Evolutionary conservation across 1,139 yeast genomes (phyloP).

Genomic region (Blastobotrys indianensis): DNA sequence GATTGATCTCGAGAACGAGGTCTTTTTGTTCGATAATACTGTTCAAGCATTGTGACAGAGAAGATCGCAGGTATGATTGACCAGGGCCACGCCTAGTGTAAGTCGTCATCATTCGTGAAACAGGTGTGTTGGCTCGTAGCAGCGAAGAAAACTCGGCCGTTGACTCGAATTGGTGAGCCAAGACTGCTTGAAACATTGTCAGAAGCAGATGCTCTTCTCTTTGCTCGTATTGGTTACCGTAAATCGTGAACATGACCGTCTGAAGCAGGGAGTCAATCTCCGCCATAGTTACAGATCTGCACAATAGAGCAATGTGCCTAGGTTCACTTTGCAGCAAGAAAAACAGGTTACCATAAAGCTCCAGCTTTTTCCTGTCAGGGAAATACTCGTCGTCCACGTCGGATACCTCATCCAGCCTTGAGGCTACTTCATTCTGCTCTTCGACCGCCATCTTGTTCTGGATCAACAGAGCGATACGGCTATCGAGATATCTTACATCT

Average conservation of each 20-base stretch:
- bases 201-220: conserved; percentile 39
- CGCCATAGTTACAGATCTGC: conserved; percentile 35
- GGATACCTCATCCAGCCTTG: conserved; percentile 28
- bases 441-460: conserved; percentile 39
- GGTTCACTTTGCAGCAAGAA: conserved; percentile 39
- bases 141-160: conserved; percentile 37
- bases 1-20: conserved; percentile 35
- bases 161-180: conserved; percentile 37
- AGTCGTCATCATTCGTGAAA: conserved; percentile 41
- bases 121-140: conserved; percentile 40
- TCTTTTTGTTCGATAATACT: conserved; percentile 31
- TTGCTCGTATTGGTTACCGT: conserved; percentile 41
- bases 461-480: conserved; percentile 38
- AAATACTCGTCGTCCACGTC: conserved; percentile 19
- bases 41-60: conserved; percentile 32
- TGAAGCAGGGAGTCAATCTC: conserved; percentile 39
- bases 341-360: conserved; percentile 36
- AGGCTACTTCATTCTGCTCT: conserved; percentile 36
- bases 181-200: conserved; percentile 38
- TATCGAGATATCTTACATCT: conserved; percentile 38
- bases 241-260: conserved; percentile 41
- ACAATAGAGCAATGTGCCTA: conserved; percentile 35
- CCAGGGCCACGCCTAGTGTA: conserved; percentile 41
- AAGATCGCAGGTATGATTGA: conserved; percentile 37
- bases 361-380: conserved; percentile 31